Evolutionary conservation across 192 early-diverging fungal species (phyloP).

Genomic region (Podila minutissima): DNA sequence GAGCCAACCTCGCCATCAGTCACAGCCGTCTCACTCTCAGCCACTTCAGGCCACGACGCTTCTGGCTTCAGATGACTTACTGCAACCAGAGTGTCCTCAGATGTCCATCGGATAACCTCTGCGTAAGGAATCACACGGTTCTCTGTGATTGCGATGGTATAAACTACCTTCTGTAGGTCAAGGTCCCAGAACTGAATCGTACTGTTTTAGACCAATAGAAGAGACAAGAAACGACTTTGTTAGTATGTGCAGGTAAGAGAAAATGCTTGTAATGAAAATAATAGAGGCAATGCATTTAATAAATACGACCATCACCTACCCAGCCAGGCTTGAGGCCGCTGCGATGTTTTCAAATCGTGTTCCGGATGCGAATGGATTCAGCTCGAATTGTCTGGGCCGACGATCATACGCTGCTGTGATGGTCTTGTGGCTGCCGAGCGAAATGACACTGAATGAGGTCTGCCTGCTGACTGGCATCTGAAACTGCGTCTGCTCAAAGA

Average conservation of each 20-base stretch:
- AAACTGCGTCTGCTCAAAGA: not conserved
- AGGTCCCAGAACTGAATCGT: conserved; percentile 36
- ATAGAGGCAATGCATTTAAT: not conserved
- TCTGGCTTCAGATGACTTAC: conserved; percentile 29
- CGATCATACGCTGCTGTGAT: not conserved
- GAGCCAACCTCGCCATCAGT: not conserved
- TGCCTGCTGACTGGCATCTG: not conserved
- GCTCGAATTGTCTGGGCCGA: not conserved
- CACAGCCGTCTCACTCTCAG: not conserved
- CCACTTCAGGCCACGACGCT: not conserved
- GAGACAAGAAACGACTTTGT: not conserved
- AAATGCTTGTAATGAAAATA: not conserved
- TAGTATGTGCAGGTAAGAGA: not conserved
- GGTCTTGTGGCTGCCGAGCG: not conserved
- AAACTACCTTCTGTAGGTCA: conserved; percentile 3
- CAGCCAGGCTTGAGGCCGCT: conserved; percentile 2
- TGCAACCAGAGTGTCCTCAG: conserved; percentile 30
- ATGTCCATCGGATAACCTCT: conserved; percentile 25
- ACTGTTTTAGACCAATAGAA: not conserved
- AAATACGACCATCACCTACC: conserved; percentile 7
- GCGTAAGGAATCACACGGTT: conserved; percentile 31
- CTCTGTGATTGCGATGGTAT: not conserved
- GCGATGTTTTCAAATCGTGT: conserved; percentile 36
- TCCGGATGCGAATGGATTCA: conserved; percentile 30
- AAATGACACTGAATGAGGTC: not conserved